Conservation (phyloP, 129 eudicot species). For the Smallanthus sonchifolius region DNA sequence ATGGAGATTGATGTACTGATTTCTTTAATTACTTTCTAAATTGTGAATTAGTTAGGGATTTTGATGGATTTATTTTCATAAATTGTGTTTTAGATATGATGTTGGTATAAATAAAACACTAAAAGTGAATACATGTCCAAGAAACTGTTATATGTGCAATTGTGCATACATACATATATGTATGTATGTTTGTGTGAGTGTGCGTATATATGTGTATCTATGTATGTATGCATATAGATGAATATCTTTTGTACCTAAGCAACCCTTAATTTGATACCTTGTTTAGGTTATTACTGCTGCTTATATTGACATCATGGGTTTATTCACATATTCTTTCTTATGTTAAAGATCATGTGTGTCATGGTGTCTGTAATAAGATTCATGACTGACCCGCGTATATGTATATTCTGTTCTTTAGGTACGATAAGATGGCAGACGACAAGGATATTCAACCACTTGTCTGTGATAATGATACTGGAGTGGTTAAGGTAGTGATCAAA, state of each 20-base stretch:
- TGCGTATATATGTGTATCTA: not conserved
- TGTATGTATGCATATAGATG: not conserved
- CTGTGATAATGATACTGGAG: conserved; percentile 6
- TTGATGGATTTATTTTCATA: not conserved
- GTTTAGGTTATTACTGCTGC: not conserved
- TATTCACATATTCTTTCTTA: not conserved
- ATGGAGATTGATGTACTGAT: not conserved
- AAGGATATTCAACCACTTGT: conserved; percentile 15
- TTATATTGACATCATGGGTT: not conserved
- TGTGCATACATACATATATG: no score
- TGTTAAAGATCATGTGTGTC: not conserved
- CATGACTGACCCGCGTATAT: not conserved
- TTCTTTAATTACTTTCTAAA: not conserved
- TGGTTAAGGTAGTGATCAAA: conserved; percentile 9
- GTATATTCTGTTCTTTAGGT: not conserved
- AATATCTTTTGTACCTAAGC: not conserved
- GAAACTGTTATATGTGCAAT: not conserved
- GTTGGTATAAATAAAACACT: not conserved
- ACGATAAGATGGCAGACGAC: conserved; percentile 6
- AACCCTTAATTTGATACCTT: not conserved
- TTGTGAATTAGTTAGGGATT: not conserved
- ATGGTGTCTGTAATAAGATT: not conserved
- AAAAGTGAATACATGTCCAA: not conserved
- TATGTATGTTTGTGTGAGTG: not conserved
- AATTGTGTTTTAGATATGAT: not conserved